Evolutionary conservation across 2,329 filamentous ascomycete species (phyloP), one percentile per base, ranked within the genome.

Genomic region (Hansfordia pulvinata): DNA sequence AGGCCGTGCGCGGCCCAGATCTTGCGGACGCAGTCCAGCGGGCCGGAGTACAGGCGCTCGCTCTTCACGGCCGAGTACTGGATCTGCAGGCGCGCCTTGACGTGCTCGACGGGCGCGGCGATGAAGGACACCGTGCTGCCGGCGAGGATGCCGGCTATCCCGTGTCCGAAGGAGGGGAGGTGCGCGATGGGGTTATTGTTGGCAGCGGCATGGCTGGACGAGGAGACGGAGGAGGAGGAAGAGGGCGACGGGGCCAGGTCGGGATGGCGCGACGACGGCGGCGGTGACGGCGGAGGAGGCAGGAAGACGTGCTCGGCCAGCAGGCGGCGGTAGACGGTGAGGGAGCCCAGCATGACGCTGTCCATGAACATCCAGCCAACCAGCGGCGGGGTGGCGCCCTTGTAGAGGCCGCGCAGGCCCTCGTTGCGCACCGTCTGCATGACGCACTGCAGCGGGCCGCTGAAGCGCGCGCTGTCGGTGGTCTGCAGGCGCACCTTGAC

Each of bases 281-380:
- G 38, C 23, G 37, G 37, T 30, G 34, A 39, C 29, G 50, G 53
- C 28, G 56, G 43, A 16, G 50, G 45, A 2, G 58, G 71, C 39
- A 64, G 66, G 56, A 90, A 94, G 42, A 94, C 57, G 40, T 84
- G 69, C 44, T 90, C 76, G 36, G 80, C 77, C 10, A 96, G 61
- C 23, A 94, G 53, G 25, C 82, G 77, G 19, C 88, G 80, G 59
- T 96, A 96, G 26, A 93, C 69, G 14, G 81, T 93, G 38, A 98
- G 62, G 11, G 82, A 92, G 21, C 90, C 90, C 18, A 96, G 69
- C 86, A 96, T 93, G 32, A 76, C 50, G 21, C 60, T 68, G 58
- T 98, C 90, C 88, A 96, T 96, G 45, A 92, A 83, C 80, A 96
- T 93, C 90, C 90, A 96, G 41, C 90, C 90, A 27, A 94, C 73